Evolutionary conservation across 2,329 filamentous ascomycete genomes (phyloP).

Genomic region (Aureobasidium sp.): DNA sequence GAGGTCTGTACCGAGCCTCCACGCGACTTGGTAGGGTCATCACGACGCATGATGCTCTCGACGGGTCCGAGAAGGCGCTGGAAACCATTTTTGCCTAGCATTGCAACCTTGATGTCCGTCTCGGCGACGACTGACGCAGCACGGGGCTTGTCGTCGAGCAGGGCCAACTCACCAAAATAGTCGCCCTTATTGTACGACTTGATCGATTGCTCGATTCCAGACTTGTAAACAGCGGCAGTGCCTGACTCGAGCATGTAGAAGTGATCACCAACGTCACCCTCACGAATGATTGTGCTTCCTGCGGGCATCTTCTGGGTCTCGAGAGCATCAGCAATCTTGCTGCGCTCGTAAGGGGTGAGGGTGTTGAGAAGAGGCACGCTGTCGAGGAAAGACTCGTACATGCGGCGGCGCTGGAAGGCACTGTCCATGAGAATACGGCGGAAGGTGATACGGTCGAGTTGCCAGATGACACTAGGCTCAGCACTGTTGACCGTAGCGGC

Average conservation of each 20-base stretch:
- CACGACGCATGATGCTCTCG: slow-evolving; percentile 87
- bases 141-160: slow-evolving; percentile 88
- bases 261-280: slow-evolving; percentile 84
- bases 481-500: slow-evolving; percentile 87
- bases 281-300: slow-evolving; percentile 76
- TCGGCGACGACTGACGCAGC: slow-evolving; percentile 80
- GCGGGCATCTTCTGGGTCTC: slow-evolving; percentile 80
- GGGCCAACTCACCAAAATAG: slow-evolving; percentile 91
- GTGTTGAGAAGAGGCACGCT: slow-evolving; percentile 80
- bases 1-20: neutral
- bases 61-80: slow-evolving; percentile 88
- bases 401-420: slow-evolving; percentile 87
- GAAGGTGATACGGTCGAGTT: slow-evolving; percentile 91
- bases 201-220: slow-evolving; percentile 61
- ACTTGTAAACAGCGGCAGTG: slow-evolving; percentile 78
- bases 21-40: slow-evolving; percentile 44
- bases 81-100: slow-evolving; percentile 87
- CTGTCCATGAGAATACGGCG: slow-evolving; percentile 97
- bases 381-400: slow-evolving; percentile 96
- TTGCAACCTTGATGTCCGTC: slow-evolving; percentile 87
- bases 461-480: slow-evolving; percentile 82
- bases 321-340: slow-evolving; percentile 94
- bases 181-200: slow-evolving; percentile 84
- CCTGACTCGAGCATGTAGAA: slow-evolving; percentile 89
- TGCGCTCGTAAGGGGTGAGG: slow-evolving; percentile 85